Conservation (phyloP, 768 basidiomycete genomes). For the Suillus spraguei region DNA sequence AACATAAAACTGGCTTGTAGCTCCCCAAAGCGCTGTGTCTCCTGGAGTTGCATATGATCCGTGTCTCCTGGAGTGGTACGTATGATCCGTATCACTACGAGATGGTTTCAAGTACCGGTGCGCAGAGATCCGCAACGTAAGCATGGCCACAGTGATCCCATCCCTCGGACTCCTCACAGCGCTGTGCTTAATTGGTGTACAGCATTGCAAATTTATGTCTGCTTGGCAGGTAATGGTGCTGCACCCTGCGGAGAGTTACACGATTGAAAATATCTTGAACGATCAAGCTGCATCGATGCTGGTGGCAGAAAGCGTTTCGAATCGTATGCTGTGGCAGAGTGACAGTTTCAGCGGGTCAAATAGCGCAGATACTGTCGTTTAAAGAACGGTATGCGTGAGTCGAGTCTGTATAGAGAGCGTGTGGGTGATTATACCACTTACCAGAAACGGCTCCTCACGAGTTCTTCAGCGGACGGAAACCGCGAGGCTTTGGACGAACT, state of each 20-base stretch:
- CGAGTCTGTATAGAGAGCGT: not conserved
- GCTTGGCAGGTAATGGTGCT: not conserved
- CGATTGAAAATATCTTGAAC: not conserved
- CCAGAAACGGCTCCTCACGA: not conserved
- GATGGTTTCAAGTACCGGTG: not conserved
- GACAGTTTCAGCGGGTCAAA: not conserved
- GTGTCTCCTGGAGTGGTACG: not conserved
- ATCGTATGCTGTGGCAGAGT: not conserved
- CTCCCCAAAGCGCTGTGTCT: not conserved
- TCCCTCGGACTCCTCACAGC: constrained; percentile 1
- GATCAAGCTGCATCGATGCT: not conserved
- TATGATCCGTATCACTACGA: not conserved
- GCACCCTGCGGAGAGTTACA: not conserved
- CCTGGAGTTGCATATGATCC: not conserved
- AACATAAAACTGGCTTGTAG: not conserved
- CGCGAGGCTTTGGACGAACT: not conserved
- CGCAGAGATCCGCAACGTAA: not conserved
- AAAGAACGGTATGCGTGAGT: not conserved
- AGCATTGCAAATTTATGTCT: not conserved
- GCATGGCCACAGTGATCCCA: not conserved
- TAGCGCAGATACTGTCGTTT: not conserved
- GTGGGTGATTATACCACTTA: not conserved
- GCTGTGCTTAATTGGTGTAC: not conserved
- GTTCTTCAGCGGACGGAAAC: not conserved
- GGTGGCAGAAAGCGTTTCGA: not conserved